These are phyloP conservation scores for Aspergillus mulundensis DNA, from an alignment of 495 filamentous ascomycete genomes.

Conservation along the genomic window DNA sequence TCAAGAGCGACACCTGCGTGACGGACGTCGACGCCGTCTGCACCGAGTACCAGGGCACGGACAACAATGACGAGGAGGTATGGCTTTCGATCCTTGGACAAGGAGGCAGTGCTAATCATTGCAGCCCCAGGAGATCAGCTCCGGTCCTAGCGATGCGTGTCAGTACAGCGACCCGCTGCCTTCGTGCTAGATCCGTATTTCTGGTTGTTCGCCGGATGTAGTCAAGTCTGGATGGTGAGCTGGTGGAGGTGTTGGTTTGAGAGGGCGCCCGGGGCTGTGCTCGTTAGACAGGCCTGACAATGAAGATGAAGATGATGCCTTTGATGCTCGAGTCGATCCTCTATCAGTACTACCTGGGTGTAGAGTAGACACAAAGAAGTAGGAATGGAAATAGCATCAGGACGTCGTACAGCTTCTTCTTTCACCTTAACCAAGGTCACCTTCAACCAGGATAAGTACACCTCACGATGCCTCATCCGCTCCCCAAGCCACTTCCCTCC, in stretches of 20 bases:
- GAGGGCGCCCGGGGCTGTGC: no score
- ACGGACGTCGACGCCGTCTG: slow-evolving; percentile 35
- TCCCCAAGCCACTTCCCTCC: no score
- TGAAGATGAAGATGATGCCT: no score
- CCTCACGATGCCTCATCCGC: no score
- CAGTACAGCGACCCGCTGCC: background rate
- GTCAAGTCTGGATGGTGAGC: no score
- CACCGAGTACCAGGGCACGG: slow-evolving; percentile 33
- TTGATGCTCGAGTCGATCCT: background rate
- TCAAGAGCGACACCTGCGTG: slow-evolving; percentile 17
- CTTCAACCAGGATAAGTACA: no score
- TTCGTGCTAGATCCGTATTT: background rate
- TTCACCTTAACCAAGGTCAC: background rate
- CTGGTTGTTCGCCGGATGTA: no score
- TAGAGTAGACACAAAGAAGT: background rate
- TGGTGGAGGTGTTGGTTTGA: no score
- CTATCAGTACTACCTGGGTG: no score
- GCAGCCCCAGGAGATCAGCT: slow-evolving; percentile 1
- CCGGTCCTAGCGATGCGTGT: background rate
- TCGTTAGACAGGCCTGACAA: no score
- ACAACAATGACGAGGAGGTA: slow-evolving; percentile 34
- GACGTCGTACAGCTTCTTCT: background rate
- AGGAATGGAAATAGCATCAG: background rate
- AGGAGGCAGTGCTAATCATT: background rate
- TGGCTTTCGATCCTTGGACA: background rate